A percentile compares a stretch with the other conserved stretches of the same genome.
Conservation (phyloP, 1,139 yeast species). For the Kluyveromyces sp. region DNA sequence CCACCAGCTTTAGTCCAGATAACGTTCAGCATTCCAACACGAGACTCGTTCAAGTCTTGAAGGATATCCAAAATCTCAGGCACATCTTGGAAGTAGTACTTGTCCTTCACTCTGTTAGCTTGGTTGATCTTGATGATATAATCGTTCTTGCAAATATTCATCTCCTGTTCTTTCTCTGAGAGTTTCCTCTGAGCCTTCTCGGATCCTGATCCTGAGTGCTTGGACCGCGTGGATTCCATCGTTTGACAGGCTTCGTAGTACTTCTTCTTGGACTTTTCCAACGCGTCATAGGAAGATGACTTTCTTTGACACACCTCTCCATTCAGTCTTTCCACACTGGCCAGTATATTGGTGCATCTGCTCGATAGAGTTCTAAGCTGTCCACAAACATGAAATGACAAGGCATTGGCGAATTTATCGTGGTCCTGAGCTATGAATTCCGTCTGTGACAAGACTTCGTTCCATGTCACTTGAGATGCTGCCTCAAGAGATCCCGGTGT, state of each 20-base stretch:
- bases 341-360: conserved; percentile 49
- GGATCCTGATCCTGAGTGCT: conserved; percentile 46
- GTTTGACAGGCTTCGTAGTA: conserved; percentile 76
- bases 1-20: conserved; percentile 58
- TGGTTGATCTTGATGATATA: conserved; percentile 75
- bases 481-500: conserved; percentile 95
- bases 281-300: conserved; percentile 54
- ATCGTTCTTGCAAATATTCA: conserved; percentile 80
- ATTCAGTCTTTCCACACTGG: conserved; percentile 51
- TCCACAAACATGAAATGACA: conserved; percentile 54
- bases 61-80: conserved; percentile 85
- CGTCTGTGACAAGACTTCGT: conserved; percentile 76
- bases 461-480: conserved; percentile 94
- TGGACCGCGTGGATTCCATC: conserved; percentile 76
- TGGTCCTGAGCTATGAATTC: conserved; percentile 73
- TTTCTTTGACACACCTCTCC: conserved; percentile 54
- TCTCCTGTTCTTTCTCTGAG: conserved; percentile 61
- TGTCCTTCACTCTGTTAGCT: conserved; percentile 87
- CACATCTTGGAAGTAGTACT: conserved; percentile 84
- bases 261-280: conserved; percentile 60
- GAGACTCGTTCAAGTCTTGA: conserved; percentile 78
- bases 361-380: conserved; percentile 50
- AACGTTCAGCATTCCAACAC: conserved; percentile 65
- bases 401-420: conserved; percentile 51
- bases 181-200: conserved; percentile 55